These are phyloP conservation scores for Alternaria brassicae DNA, from an alignment of 2,329 filamentous ascomycete genomes.

Conservation along the genomic window DNA sequence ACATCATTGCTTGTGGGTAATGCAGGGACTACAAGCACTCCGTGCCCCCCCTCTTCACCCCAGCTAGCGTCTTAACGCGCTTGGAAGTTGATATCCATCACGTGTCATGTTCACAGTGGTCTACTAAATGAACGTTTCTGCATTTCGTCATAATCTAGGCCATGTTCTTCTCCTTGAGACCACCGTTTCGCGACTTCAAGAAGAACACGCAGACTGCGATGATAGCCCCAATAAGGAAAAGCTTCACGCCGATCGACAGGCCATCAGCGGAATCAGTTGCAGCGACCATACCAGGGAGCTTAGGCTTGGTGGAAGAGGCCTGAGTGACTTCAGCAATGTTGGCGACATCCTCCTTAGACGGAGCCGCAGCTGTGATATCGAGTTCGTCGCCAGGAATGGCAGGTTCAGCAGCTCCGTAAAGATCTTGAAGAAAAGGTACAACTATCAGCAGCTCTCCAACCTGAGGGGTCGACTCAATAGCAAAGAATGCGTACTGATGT, in stretches of 20 bases:
- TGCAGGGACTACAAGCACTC: background rate
- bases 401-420: slow-evolving; percentile 53
- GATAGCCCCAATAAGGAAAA: slow-evolving; percentile 55
- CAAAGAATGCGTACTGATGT: slow-evolving; percentile 38
- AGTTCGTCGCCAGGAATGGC: slow-evolving; percentile 52
- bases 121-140: slow-evolving; percentile 7
- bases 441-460: slow-evolving; percentile 53
- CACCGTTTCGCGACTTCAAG: slow-evolving; percentile 45
- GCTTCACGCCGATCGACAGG: slow-evolving; percentile 54
- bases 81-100: background rate
- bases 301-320: slow-evolving; percentile 20
- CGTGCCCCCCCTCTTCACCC: background rate
- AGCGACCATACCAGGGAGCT: slow-evolving; percentile 27
- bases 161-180: slow-evolving; percentile 51
- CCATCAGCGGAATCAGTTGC: slow-evolving; percentile 40
- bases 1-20: background rate
- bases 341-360: slow-evolving; percentile 31
- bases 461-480: slow-evolving; percentile 24
- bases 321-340: slow-evolving; percentile 35
- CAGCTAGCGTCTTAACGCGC: background rate
- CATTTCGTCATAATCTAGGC: slow-evolving; percentile 39
- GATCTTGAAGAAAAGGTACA: slow-evolving; percentile 52
- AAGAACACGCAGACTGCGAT: slow-evolving; percentile 53
- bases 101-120: background rate
- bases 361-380: slow-evolving; percentile 48